These are phyloP conservation scores for Cystobasidium ongulense DNA, from an alignment of 768 basidiomycete species.

Conservation along the genomic window DNA sequence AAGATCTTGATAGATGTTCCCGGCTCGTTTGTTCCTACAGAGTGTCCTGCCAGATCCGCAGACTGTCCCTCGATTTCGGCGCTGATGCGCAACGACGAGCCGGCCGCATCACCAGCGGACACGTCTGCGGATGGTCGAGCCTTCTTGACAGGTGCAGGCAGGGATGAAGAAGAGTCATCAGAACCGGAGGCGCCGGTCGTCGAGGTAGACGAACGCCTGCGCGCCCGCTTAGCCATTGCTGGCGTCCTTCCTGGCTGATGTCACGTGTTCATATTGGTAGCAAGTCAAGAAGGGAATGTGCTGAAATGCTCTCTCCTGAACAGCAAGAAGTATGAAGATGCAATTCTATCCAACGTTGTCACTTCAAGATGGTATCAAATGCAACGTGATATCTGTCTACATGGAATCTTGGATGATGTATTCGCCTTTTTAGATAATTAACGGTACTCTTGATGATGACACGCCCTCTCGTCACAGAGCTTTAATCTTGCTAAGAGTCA, in stretches of 20 bases:
- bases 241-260: not conserved
- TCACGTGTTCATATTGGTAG: not conserved
- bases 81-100: not conserved
- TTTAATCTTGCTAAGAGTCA: too few relatives aligned
- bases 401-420: too few relatives aligned
- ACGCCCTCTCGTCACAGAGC: too few relatives aligned
- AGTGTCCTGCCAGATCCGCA: not conserved
- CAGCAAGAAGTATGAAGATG: not conserved
- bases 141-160: not conserved
- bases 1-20: constrained; percentile 4
- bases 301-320: not conserved
- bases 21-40: not conserved
- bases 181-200: not conserved
- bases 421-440: too few relatives aligned
- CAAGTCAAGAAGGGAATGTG: not conserved
- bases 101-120: not conserved
- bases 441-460: too few relatives aligned
- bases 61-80: too few relatives aligned
- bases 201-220: not conserved
- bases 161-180: not conserved
- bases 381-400: too few relatives aligned
- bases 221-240: not conserved
- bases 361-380: too few relatives aligned
- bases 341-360: too few relatives aligned
- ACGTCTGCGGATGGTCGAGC: not conserved